Base-by-base conservation (phyloP, 208 protist genomes). In the Leishmania aethiopica region DNA sequence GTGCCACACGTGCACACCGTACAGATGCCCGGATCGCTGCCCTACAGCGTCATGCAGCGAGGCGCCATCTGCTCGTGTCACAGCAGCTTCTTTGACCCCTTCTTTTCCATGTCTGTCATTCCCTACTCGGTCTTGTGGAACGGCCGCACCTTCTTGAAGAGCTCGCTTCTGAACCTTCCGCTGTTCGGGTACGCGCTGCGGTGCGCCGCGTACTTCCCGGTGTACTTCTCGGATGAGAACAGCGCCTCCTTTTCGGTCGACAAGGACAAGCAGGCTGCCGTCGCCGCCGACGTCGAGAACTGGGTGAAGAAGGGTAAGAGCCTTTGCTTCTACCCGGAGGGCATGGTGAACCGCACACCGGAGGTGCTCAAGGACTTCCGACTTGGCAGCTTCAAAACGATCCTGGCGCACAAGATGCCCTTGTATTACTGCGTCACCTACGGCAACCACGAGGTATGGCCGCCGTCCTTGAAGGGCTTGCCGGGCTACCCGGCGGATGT, bases 391-490 rank as follows among this genome's bases (percentile, higher is more conserved):
- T 97, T 98, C 81, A 86, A 89, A 47, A 90, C 87, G 66, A 86
- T 96, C 32, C 55, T 97, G 15, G 75, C 90, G 62, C 87, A 96
- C 86, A 86, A 90, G 53, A 66, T 96, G 28, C 78, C 86, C 3
- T 55, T 98, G 13, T 94, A 94, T 86, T 96, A 95, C 84, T 88
- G 86, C 59, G 88, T 97, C n/a, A 90, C 88, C 75, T 93, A 88
- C 77, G 93, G 92, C 79, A 97, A 91, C 77, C 84, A 96, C 75
- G 88, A 95, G 82, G 93, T 96, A 45, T 98, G 95, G 93, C 66
- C 87, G n/a, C 70, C 88, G 11, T 71, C 77, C 17, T 72, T 92
- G 66, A 89, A 90, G 45, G 89, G 87, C 70, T 62, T 95, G 17
- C 92, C 92, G 15, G 95, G 94, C 5, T 93, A 89, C 80, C 91